Evolutionary conservation across 495 filamentous ascomycete genomes (phyloP), one percentile per base, ranked within the genome.

Genomic region (Neurospora sp.): DNA sequence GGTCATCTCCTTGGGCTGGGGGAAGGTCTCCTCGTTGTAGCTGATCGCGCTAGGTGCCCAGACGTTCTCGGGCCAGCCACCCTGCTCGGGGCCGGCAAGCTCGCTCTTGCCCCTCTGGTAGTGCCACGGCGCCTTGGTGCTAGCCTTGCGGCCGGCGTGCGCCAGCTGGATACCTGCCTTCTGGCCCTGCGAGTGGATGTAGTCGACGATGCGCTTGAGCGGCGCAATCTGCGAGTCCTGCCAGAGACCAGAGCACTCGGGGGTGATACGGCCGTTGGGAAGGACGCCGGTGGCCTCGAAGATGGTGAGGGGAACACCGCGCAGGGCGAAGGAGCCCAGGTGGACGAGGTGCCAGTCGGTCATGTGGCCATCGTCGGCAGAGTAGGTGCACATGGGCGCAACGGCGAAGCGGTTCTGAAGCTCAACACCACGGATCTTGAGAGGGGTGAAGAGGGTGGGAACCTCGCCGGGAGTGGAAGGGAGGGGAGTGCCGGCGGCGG

Each of bases 71-170:
- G 88, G 89, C 93, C 93, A 96, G 39, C 86, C 85, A 19, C 87
- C 87, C n/a, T 85, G 81, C 70, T 85, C 81, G 10, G 84, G 82
- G 1, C 87, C 83, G 13, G 85, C 84, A 11, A 88, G 78, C 38
- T 82, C 82, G 69, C 74, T 77, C 42, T 69, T 21, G 62, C 69
- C 54, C 9, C 72, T 38, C 59, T 40, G 70, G 69, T 70, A 39
- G 78, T 81, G 19, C 90, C 90, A 93, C 0, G 91, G 91, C 0
- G 89, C 84, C 2, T 89, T 77, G 0, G 85, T 89, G 75, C 88
- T 90, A 2, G 88, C 91, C 80, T 94, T 94, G 59, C 92, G 86
- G 17, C 92, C 92, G 28, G 91, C 91, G 77, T 94, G 92, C 4
- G 83, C 89, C 13, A 94, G 85, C 81, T 94, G 92, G 74, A 94